Evolutionary conservation across 768 basidiomycete genomes (phyloP).

Genomic region (Porpolomopsis calyptriformis): DNA sequence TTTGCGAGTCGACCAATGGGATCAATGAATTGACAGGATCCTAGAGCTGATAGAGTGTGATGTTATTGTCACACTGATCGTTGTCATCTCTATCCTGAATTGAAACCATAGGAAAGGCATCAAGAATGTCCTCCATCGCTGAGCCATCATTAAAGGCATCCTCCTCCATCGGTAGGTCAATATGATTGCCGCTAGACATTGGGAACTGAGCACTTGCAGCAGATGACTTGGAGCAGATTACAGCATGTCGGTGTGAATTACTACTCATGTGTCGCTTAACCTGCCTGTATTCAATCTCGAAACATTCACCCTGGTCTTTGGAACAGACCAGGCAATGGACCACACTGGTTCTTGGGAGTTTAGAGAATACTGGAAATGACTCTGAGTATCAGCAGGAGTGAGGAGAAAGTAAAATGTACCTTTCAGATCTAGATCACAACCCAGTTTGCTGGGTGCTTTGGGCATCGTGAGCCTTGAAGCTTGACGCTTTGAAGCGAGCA

Average conservation of each 20-base stretch:
- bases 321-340: neutral
- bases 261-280: neutral
- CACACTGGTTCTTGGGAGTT: neutral
- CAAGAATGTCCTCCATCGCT: neutral
- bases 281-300: neutral
- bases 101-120: neutral
- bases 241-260: neutral
- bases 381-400: neutral
- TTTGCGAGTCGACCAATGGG: neutral
- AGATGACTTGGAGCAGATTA: neutral
- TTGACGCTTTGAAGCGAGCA: too few species aligned
- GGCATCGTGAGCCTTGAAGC: too few species aligned
- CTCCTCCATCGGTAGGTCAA: neutral
- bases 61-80: neutral
- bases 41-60: neutral
- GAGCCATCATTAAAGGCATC: neutral
- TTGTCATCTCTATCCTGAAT: neutral
- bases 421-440: neutral
- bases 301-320: neutral
- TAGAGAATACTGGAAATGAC: neutral
- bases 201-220: neutral
- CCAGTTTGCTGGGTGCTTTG: neutral
- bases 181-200: neutral
- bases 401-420: neutral
- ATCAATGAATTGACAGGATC: neutral